Conservation (phyloP, 140 eudicot genomes). For the Flaveria floridana region DNA sequence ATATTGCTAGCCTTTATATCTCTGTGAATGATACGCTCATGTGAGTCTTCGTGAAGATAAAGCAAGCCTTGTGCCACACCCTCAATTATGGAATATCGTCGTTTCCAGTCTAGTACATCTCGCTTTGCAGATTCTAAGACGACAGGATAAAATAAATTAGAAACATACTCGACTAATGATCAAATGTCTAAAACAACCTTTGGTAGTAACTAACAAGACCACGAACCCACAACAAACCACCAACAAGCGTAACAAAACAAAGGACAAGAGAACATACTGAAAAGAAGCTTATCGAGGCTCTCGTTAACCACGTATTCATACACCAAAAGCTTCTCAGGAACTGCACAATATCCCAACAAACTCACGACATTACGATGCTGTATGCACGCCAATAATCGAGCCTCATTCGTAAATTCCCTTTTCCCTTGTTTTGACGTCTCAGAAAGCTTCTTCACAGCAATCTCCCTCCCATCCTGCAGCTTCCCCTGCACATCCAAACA, state of each 20-base stretch:
- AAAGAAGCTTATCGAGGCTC: conserved; percentile 91
- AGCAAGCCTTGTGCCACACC: conserved; percentile 24
- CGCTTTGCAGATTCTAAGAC: conserved; percentile 51
- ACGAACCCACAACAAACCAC: conserved; percentile 1
- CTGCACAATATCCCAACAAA: conserved; percentile 70
- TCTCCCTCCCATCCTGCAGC: conserved; percentile 83
- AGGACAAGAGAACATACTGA: conserved; percentile 56
- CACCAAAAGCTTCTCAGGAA: conserved; percentile 72
- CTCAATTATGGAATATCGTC: conserved; percentile 15
- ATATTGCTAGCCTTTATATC: conserved; percentile 20
- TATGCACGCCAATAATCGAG: conserved; percentile 68
- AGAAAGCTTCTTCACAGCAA: conserved; percentile 88
- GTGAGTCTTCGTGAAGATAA: conserved; percentile 13
- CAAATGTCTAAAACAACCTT: not conserved
- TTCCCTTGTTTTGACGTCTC: conserved; percentile 72
- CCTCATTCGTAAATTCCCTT: conserved; percentile 79
- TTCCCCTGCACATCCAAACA: conserved; percentile 56
- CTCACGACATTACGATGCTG: conserved; percentile 92
- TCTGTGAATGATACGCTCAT: conserved; percentile 20
- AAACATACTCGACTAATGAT: not conserved
- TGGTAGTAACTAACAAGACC: not conserved
- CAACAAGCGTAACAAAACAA: conserved; percentile 2
- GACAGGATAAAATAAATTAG: not conserved
- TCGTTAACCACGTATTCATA: conserved; percentile 77
- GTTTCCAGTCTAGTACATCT: conserved; percentile 18